A percentile compares a stretch with the other conserved stretches of the same genome.
phyloP scores from a whole-genome alignment of 805 yeast genomes.

The Spathaspora passalidarum region DNA sequence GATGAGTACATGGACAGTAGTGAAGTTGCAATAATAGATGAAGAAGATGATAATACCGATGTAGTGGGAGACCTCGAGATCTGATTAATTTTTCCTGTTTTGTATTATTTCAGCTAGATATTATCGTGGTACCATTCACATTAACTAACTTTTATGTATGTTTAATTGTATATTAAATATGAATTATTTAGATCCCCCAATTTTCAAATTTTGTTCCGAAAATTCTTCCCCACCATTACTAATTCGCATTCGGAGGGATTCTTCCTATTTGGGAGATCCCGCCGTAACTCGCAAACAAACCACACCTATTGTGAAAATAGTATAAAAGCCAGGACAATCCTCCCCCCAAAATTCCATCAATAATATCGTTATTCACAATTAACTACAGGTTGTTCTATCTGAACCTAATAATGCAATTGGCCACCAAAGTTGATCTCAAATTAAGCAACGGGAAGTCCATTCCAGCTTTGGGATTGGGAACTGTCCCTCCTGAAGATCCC shows the following conservation, averaged over 20 bases:
- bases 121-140: neutral
- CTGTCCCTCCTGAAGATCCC: slow-evolving; percentile 31
- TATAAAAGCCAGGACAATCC: neutral
- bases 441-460: slow-evolving; percentile 57
- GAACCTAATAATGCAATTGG: slow-evolving; percentile 12
- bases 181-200: neutral
- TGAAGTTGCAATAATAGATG: slow-evolving; percentile 20
- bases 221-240: neutral
- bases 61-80: slow-evolving; percentile 40
- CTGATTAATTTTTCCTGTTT: slow-evolving; percentile 9
- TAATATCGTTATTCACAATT: neutral
- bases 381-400: neutral
- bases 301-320: neutral
- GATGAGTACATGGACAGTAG: slow-evolving; percentile 23
- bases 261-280: neutral
- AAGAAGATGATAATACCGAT: slow-evolving; percentile 24
- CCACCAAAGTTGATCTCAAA: slow-evolving; percentile 39
- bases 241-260: neutral
- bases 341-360: neutral
- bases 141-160: neutral
- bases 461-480: slow-evolving; percentile 71
- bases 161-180: neutral
- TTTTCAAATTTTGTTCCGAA: neutral
- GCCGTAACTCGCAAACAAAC: neutral
- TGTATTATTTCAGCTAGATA: slow-evolving; percentile 1